Percentiles rank a stretch among this genome's conserved stretches.
phyloP scores from a whole-genome alignment of 140 eudicot genomes.

The Senecio squalidus region DNA sequence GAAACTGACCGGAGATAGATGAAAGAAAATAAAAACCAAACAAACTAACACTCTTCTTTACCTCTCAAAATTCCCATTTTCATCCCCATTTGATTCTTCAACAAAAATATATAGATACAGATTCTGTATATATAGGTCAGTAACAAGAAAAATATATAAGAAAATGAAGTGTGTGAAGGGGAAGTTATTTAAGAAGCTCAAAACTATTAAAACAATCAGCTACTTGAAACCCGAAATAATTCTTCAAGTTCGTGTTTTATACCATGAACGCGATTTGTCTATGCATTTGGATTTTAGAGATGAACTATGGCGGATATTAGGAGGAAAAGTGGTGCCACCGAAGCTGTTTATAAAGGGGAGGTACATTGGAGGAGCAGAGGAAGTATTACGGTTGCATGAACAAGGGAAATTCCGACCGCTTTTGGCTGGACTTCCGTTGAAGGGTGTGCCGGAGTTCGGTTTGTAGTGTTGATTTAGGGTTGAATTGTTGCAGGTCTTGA shows the following conservation, averaged over 20 bases:
- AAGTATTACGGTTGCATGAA: constrained; percentile 66
- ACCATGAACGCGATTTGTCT: constrained; percentile 70
- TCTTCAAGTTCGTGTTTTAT: constrained; percentile 40
- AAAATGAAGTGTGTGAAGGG: constrained; percentile 71
- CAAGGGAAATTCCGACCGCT: constrained; percentile 70
- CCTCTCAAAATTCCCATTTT: constrained; percentile 23
- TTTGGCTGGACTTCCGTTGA: constrained; percentile 55
- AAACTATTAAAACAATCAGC: constrained; percentile 60
- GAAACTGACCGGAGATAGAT: constrained; percentile 1
- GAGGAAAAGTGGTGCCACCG: constrained; percentile 62
- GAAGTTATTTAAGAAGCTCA: constrained; percentile 62
- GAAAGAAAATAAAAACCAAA: no score
- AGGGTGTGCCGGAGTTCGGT: constrained; percentile 70
- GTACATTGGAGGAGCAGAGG: constrained; percentile 91
- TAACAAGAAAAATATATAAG: neutral
- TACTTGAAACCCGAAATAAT: constrained; percentile 64
- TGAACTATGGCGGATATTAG: constrained; percentile 63
- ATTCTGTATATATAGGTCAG: constrained; percentile 10
- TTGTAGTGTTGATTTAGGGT: no score
- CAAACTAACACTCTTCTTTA: constrained; percentile 22
- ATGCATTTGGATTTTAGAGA: constrained; percentile 75
- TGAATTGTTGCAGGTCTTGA: no score
- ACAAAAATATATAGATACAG: constrained; percentile 10
- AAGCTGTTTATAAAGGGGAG: constrained; percentile 86
- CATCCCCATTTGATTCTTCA: constrained; percentile 26